Base-by-base conservation (phyloP, 768 basidiomycete genomes). In the Mycena belliarum region DNA sequence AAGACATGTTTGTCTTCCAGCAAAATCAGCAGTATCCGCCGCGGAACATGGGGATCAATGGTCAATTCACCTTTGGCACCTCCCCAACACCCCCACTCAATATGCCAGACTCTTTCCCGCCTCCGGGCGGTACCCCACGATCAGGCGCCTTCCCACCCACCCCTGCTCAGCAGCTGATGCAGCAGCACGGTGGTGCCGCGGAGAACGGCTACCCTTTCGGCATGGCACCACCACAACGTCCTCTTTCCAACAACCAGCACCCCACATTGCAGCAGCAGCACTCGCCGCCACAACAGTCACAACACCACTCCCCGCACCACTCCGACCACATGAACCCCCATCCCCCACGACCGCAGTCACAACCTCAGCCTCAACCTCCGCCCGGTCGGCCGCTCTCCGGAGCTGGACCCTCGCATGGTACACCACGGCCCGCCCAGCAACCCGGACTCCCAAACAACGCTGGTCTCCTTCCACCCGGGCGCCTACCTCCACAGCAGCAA, bases 91-190 rank as follows among this genome's bases (percentile, higher is more conserved):
- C 87, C 24, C 82, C 82, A 48, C 79, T 75, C 59, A 74, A 77
- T 58, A 73, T 79, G 58, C 61, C 69, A 24, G 85, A 83, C 52
- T 59, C 76, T n/a, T 75, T 78, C 55, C 61, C 73, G 18, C 64
- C 69, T 20, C 68, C 69, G 42, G 66, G 77, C 44, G 70, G 73
- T 35, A 70, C 73, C 29, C 74, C 67, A 51, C 74, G 75, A 35
- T 20, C 47, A 21, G 71, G 72, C 41, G 66, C 70, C 9, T 84
- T 85, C 64, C 78, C 79, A 26, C 67, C 78, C 14, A 88, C 87
- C 0, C 86, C 88, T 2, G 84, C 85, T 3, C 87, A 90, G 65
- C 81, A 83, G 53, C 79, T 81, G 59, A 78, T 84, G 65, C 83
- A 85, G 76, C 79, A 76, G 58, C 72, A 75, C 45, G 66, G 57